A percentile compares a stretch with the other conserved stretches of the same genome.
Conservation (phyloP, 108 stramenopile genomes). For the Epithemia pelagica region DNA sequence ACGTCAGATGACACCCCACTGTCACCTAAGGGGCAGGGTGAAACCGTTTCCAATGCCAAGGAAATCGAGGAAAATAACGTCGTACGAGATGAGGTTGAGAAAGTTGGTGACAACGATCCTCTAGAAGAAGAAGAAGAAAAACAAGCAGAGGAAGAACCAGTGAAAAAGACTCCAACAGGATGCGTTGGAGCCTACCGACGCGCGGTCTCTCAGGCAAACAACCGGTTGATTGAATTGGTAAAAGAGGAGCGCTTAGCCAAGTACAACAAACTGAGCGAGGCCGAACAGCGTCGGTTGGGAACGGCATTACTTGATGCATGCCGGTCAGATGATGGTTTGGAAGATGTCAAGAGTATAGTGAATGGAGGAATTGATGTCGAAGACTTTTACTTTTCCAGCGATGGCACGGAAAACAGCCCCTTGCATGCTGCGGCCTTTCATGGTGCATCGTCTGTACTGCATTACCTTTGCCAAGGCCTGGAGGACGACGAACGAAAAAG, state of each 20-base stretch:
- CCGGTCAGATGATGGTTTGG: constrained; percentile 47
- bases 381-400: constrained; percentile 53
- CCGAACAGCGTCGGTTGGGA: constrained; percentile 39
- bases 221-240: constrained; percentile 27
- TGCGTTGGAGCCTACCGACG: constrained; percentile 68
- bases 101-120: neutral
- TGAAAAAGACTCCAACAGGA: constrained; percentile 45
- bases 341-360: constrained; percentile 51
- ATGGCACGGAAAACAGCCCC: constrained; percentile 73
- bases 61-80: neutral
- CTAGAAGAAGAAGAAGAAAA: constrained; percentile 1
- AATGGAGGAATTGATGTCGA: constrained; percentile 55
- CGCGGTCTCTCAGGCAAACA: constrained; percentile 40
- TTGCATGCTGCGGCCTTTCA: constrained; percentile 72
- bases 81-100: neutral
- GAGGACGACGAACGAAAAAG: constrained; percentile 23
- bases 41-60: neutral
- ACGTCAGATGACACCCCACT: constrained; percentile 4
- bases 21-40: neutral
- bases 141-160: constrained; percentile 6
- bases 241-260: constrained; percentile 35
- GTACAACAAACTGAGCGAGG: constrained; percentile 34
- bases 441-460: constrained; percentile 48
- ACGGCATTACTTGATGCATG: constrained; percentile 62
- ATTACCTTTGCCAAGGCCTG: constrained; percentile 56